Evolutionary conservation across 345 rosid species (phyloP), one percentile per base, ranked within the genome.

Genomic region (Capsella bursapastoris): DNA sequence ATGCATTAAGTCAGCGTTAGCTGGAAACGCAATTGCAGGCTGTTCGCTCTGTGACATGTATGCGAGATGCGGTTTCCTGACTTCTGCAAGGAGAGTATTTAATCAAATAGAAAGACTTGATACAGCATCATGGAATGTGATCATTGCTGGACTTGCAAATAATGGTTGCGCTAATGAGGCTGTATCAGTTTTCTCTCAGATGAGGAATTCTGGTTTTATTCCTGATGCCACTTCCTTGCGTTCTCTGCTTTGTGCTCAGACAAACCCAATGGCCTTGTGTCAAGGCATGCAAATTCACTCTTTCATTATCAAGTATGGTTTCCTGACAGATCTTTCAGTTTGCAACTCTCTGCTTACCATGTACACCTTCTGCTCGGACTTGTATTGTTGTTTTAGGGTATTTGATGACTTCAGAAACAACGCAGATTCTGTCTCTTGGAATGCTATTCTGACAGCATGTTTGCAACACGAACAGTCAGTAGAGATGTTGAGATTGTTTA

Each of bases 371-470:
- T 86, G 88, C 76, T 81, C 78, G 38, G 77, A 51, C 71, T 77
- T 88, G 18, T 34, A 40, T 49, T 48, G 78, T 71, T 85, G 83
- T 18, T 80, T 80, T 52, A 79, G 48, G 65, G 78, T 87, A 64
- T 90, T 92, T 47, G 87, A 85, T 56, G 87, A 85, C 65, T 71
- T 88, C 81, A 73, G 53, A 55, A 32, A 80, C 45, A 49, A 78
- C 22, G 79, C 72, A 35, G 90, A 92, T 83, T 78, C 72, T 49
- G 71, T 88, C 65, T 84, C 96, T 7, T 90, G 98, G 98, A 88
- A 88, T 41, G 82, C 94, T 35, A 79, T 90, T 80, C 80, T 92
- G 22, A 79, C 84, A 2, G 92, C 94, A 7, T 88, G 89, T 79
- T 62, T 86, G 75, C 87, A 82, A 67, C 87, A 86, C 18, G 78